Evolutionary conservation across 208 protist species (phyloP).

Genomic region (Naegleria gruberi): DNA sequence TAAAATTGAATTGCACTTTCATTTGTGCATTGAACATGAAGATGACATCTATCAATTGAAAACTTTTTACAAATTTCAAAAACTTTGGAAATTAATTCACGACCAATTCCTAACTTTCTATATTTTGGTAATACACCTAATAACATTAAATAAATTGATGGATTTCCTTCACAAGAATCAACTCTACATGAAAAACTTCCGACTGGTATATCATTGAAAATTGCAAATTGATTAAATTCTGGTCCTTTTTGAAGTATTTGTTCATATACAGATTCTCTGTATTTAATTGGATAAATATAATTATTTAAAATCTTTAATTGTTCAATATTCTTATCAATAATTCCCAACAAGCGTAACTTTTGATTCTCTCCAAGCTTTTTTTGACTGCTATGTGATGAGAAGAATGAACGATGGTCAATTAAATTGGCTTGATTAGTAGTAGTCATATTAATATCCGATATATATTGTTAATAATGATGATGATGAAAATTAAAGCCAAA

Average conservation of each 20-base stretch:
- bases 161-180: background rate
- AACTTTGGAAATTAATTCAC: background rate
- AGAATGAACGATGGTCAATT: background rate
- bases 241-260: background rate
- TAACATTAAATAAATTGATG: background rate
- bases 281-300: background rate
- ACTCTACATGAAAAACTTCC: background rate
- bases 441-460: too few relatives aligned
- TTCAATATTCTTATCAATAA: conserved; percentile 11
- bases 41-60: background rate
- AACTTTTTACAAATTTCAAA: background rate
- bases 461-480: too few relatives aligned
- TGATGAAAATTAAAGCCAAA: too few relatives aligned
- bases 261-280: background rate
- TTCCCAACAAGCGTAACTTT: background rate
- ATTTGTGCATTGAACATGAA: background rate
- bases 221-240: background rate
- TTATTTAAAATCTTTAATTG: conserved; percentile 17
- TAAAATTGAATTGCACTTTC: conserved; percentile 11
- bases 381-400: background rate
- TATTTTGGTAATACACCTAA: background rate
- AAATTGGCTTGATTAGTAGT: background rate
- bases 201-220: conserved; percentile 7
- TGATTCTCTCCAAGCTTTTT: background rate
- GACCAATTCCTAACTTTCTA: conserved; percentile 6